Evolutionary conservation across 202 grass and related monocot genomes (phyloP).

Genomic region (Bolboschoenoplectus hybrid): DNA sequence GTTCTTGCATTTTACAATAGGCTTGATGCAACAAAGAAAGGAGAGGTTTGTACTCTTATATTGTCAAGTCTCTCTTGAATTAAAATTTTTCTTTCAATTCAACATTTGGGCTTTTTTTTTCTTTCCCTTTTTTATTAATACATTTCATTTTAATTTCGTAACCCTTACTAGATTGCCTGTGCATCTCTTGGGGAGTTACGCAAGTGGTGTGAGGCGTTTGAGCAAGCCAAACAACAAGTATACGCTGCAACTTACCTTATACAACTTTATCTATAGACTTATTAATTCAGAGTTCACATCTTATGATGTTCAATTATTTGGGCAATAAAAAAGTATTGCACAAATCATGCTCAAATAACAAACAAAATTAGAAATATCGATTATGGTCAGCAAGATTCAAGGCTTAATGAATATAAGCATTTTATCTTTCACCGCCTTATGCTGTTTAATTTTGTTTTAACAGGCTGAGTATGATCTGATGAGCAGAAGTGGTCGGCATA

Average conservation of each 20-base stretch:
- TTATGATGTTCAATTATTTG: conserved; percentile 20
- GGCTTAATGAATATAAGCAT: not conserved
- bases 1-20: conserved; percentile 71
- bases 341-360: conserved; percentile 20
- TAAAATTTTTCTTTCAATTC: not conserved
- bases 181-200: conserved; percentile 48
- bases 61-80: conserved; percentile 21
- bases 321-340: not conserved
- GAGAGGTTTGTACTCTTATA: conserved; percentile 65
- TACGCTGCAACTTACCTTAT: conserved; percentile 17
- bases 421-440: not conserved
- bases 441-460: conserved; percentile 39
- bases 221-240: conserved; percentile 87
- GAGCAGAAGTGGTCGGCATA: conserved; percentile 54
- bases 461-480: conserved; percentile 77
- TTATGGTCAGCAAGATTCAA: conserved; percentile 2
- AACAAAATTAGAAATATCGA: not conserved
- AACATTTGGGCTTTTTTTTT: not conserved
- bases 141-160: not conserved
- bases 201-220: conserved; percentile 93
- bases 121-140: not conserved
- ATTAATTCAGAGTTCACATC: not conserved
- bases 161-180: conserved; percentile 84
- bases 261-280: not conserved
- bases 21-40: conserved; percentile 84